phyloP scores from a whole-genome alignment of 495 filamentous ascomycete genomes.

The Lophiostoma macrostomum region DNA sequence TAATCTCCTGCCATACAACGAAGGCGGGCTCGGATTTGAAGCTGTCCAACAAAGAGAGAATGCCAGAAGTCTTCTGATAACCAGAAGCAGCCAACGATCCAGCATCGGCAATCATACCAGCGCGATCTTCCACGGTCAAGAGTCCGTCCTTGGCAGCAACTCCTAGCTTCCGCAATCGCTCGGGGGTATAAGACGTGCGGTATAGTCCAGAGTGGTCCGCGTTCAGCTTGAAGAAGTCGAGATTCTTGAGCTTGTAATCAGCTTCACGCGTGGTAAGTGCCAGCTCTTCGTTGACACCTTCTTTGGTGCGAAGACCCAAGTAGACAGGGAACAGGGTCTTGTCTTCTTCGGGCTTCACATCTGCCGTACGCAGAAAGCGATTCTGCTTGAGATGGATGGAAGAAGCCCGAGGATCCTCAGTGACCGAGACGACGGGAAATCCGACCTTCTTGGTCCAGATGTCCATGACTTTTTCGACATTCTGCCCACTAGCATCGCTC shows the following conservation, averaged over 20 bases:
- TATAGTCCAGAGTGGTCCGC: conserved; percentile 74
- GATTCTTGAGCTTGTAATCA: conserved; percentile 62
- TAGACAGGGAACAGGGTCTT: conserved; percentile 73
- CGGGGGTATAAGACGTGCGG: conserved; percentile 66
- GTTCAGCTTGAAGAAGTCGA: conserved; percentile 76
- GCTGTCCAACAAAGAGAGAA: conserved; percentile 78
- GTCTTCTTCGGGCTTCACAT: conserved; percentile 80
- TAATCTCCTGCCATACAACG: conserved; percentile 92
- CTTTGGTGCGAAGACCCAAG: conserved; percentile 64
- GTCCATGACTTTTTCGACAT: conserved; percentile 73
- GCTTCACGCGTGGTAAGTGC: conserved; percentile 70
- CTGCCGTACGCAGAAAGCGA: conserved; percentile 69
- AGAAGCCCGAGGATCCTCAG: conserved; percentile 55
- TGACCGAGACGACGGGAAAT: conserved; percentile 69
- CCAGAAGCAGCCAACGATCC: conserved; percentile 86
- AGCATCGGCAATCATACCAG: conserved; percentile 94
- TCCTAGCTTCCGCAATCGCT: conserved; percentile 68
- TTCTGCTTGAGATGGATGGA: conserved; percentile 70
- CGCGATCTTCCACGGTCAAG: conserved; percentile 88
- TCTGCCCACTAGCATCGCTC: conserved; percentile 85
- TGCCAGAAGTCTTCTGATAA: conserved; percentile 87
- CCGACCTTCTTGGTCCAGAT: conserved; percentile 79
- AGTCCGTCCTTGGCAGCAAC: conserved; percentile 78
- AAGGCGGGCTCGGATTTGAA: conserved; percentile 83
- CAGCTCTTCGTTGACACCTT: conserved; percentile 59